Evolutionary conservation across 2,329 filamentous ascomycete genomes (phyloP), one percentile per base, ranked within the genome.

Genomic region (Allantophomopsis cytisporea): DNA sequence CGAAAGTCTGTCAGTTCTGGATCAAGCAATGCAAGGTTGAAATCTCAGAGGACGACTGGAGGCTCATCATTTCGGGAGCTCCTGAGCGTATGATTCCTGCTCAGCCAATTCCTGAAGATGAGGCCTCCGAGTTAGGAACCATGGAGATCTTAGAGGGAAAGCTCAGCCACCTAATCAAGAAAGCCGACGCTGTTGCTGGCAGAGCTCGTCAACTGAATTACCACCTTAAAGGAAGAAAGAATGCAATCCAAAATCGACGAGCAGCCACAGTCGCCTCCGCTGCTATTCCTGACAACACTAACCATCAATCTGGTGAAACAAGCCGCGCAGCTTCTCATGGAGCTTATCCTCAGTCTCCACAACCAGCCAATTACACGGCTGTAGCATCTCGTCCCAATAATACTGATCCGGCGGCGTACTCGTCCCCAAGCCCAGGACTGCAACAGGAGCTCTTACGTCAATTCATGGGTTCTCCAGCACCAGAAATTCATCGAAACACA

Each of bases 41-140:
- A 61, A 89, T 94, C 44, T 78, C 76, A 14, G 85, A 93, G 57
- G 85, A 93, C 55, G 86, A 94, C 55, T 94, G 80, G 68, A 72
- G 87, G 33, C 64, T 94, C 47, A 88, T 94, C 47, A 76, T 78
- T 40, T 88, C 83, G 31, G 85, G 86, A 20, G 83, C 84, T 47
- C 74, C 88, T 10, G 83, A 93, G 57, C 80, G 85, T 54, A 73
- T 87, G 59, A 85, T 87, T 14, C 80, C 85, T 2, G 79, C 81
- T 12, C 77, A 88, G 46, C 84, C 85, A 1, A 79, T 91, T 37
- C 76, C 83, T 42, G 85, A 93, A 54, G 86, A 94, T 53, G 87
- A 94, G 60, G 76, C 80, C 54, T 85, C 86, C 47, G 86, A 94
- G 55, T 60, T 93, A 31, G 84, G 79, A 11, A 89, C 85, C 0